Base-by-base conservation (phyloP, 129 eudicot species). In the Chrysanthemum lavandulifolium region DNA sequence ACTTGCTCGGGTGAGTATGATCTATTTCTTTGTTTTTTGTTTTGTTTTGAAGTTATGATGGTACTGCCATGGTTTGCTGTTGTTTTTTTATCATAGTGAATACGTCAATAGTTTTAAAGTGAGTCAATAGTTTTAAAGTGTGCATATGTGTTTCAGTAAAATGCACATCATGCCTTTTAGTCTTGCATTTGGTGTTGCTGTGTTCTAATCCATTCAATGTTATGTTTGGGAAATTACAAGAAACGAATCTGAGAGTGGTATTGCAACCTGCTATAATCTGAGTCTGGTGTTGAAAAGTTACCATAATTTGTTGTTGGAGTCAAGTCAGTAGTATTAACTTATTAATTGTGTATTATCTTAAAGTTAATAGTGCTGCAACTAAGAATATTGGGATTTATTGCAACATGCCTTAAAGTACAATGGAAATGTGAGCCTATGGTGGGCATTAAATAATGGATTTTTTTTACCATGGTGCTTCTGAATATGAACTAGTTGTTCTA, bases 1-100 rank as follows among this genome's bases (percentile, higher is more conserved):
- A 79, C 80, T 85, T 54, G 86, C 84, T 31, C 80, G 86, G 86
- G 89, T 82, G 79, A 62, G n/a, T 0, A 14, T 4, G 1, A 13
- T 55, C 2, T 53, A n/a, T 57, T 2, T 12, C 2, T 19, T 10
- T 3, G 4, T 1, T 16, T 18, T 40, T 45, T 5, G 27, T 13
- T 52, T 45, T 3, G 7, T 33, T 25, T 61, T 13, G 11, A 21
- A 33, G 18, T 53, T 21, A 18, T 73, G 77, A 63, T 65, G 31
- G n/a, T 6, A 58, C 9, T 49, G 12, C 23, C 50, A 3, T 2
- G 3, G 8, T 23, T 53, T 7, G 3, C 16, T 16, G 19, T 19
- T 21, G 23, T 61, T 13, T 40, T 18, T 27, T 27, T 27, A 27
- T 27, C 31, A 27, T 27, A 3, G 3, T 27, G 31, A 2, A 27